These are phyloP conservation scores for Globisporangium megalacanthum DNA, from an alignment of 352 stramenopile genomes.

Conservation along the genomic window DNA sequence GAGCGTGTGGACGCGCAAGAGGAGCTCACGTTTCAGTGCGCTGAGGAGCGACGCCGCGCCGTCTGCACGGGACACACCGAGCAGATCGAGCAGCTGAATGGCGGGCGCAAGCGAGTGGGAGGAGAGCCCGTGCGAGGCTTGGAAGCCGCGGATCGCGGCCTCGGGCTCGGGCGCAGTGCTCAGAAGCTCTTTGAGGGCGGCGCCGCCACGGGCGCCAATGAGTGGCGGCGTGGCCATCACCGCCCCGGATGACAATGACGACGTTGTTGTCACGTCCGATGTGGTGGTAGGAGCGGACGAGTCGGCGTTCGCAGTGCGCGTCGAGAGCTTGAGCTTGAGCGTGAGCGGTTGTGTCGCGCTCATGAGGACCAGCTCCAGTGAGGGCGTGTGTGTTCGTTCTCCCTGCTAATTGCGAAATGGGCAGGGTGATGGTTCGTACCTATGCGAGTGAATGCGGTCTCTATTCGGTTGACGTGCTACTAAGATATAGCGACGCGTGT, in stretches of 20 bases:
- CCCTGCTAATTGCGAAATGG: background rate
- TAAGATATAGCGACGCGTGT: too few species aligned
- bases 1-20: conserved; percentile 65
- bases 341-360: conserved; percentile 26
- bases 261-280: background rate
- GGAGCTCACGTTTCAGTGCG: conserved; percentile 62
- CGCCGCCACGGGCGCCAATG: conserved; percentile 65
- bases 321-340: conserved; percentile 54
- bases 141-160: conserved; percentile 77
- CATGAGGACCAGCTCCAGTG: background rate
- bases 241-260: background rate
- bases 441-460: too few species aligned
- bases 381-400: background rate
- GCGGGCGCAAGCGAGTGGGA: conserved; percentile 37
- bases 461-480: too few species aligned
- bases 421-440: too few species aligned
- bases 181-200: conserved; percentile 75
- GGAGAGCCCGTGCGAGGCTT: conserved; percentile 52
- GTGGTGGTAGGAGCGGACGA: conserved; percentile 13
- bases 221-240: conserved; percentile 27
- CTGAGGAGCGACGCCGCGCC: conserved; percentile 70
- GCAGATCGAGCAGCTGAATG: conserved; percentile 72
- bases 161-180: conserved; percentile 81
- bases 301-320: too few species aligned
- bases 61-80: conserved; percentile 55